These are phyloP conservation scores for Curvularia eragrostidis DNA, from an alignment of 2,329 filamentous ascomycete species.

Conservation along the genomic window DNA sequence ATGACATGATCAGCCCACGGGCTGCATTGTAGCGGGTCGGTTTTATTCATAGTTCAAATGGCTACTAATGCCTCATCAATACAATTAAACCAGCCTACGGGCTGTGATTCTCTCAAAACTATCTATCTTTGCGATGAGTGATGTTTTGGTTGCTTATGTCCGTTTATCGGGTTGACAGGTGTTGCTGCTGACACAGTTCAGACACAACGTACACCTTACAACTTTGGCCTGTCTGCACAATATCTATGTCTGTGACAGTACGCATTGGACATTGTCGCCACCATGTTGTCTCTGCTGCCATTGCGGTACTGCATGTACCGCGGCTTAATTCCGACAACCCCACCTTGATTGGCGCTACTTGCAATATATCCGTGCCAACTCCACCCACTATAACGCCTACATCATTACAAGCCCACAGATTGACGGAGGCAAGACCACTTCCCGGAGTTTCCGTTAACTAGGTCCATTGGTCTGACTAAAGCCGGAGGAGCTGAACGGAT, in stretches of 20 bases:
- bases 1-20: constrained; percentile 33
- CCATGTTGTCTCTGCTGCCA: background rate
- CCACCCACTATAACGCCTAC: constrained; percentile 9
- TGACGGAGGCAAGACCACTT: background rate
- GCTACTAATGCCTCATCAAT: constrained; percentile 35
- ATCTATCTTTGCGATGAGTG: background rate
- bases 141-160: background rate
- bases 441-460: background rate
- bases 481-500: background rate
- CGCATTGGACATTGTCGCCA: background rate
- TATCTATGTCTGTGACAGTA: background rate
- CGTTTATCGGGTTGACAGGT: background rate
- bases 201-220: background rate
- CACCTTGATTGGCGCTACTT: constrained; percentile 15
- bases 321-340: constrained; percentile 16
- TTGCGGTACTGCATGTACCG: constrained; percentile 6
- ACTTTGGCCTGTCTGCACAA: background rate
- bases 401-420: background rate
- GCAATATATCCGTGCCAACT: constrained; percentile 30
- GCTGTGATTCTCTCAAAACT: constrained; percentile 33
- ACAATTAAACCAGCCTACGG: constrained; percentile 41
- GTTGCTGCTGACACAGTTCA: too few relatives aligned
- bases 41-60: constrained; percentile 41
- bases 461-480: background rate
- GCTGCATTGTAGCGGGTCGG: constrained; percentile 24